phyloP scores from a whole-genome alignment of 2,329 filamentous ascomycete species.

The Alternaria metachromatica region DNA sequence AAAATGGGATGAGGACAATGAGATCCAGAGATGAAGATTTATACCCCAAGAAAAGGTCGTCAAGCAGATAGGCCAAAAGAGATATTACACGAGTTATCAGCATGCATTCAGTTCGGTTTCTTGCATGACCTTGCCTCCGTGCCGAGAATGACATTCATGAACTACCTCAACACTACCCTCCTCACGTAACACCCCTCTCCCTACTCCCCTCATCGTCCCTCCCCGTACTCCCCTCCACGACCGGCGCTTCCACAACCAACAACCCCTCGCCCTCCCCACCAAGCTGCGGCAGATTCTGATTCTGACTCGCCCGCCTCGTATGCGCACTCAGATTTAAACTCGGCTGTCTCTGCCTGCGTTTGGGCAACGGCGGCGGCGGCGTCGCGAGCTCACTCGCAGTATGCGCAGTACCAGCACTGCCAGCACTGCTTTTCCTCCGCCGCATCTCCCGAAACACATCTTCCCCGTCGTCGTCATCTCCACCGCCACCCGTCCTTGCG shows the following conservation, averaged over 20 bases:
- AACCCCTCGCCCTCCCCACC: slow-evolving; percentile 25
- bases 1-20: slow-evolving; percentile 58
- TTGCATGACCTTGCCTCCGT: background rate
- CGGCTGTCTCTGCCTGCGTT: slow-evolving; percentile 49
- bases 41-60: background rate
- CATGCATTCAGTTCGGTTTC: background rate
- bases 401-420: background rate
- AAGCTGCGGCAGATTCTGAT: background rate
- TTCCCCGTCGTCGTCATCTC: slow-evolving; percentile 10
- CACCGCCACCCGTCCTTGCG: background rate
- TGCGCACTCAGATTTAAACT: slow-evolving; percentile 22
- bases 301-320: slow-evolving; percentile 5
- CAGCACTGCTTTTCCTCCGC: slow-evolving; percentile 5
- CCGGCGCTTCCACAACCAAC: slow-evolving; percentile 41
- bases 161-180: background rate
- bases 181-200: background rate
- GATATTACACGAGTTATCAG: background rate
- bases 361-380: slow-evolving; percentile 57
- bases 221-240: slow-evolving; percentile 5
- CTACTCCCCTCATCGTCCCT: background rate
- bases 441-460: slow-evolving; percentile 19
- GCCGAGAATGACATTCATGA: background rate
- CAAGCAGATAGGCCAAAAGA: background rate
- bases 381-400: slow-evolving; percentile 13
- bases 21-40: background rate